Base-by-base conservation (phyloP, 2,329 filamentous ascomycete genomes). In the Zasmidium citrigriseum region DNA sequence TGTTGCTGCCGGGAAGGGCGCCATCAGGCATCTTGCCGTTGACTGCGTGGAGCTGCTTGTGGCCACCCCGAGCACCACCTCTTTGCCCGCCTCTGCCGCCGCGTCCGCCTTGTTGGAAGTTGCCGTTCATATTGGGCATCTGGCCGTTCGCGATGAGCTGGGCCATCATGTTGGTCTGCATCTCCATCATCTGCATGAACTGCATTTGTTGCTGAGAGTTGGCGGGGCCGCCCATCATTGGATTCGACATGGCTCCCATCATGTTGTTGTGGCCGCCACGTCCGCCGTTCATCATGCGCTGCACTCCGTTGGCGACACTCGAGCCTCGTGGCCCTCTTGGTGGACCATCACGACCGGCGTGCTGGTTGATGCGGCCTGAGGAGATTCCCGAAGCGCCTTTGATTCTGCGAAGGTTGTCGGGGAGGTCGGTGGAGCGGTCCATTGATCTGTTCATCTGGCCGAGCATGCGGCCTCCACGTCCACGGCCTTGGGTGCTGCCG, bases 121-220 rank as follows among this genome's bases (percentile, higher is more conserved):
- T 58, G 27, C 58, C 85, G 27, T 76, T 76, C 50, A 74, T 75
- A 62, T 84, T 41, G 34, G 34, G 34, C 16, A 41, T n/a, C 34
- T 41, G 34, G 4, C 34, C 34, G 34, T n/a, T 41, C 14, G 34
- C 34, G 34, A 75, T 69, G 68, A 91, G 81, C 68, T 93, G 88
- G 55, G 86, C 85, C 85, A 96, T 91, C 85, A 96, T 90, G 55
- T 89, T 85, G 51, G 90, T 90, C 70, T 96, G 91, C 73, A 96
- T 72, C 61, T 76, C 74, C 66, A 75, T 70, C 70, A 76, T 73
- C 45, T 86, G 82, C 78, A 90, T 87, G 54, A 91, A 80, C 58
- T 89, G 85, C 80, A 90, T 86, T 70, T 93, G 82, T 76, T 91
- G 83, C 77, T 89, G 79, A 73, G 85, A 77, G 76, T 77, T 86